A percentile compares a stretch with the other conserved stretches of the same genome.
Evolutionary conservation across 2,329 filamentous ascomycete genomes (phyloP).

Genomic region (Alternaria novae-zelandiae): DNA sequence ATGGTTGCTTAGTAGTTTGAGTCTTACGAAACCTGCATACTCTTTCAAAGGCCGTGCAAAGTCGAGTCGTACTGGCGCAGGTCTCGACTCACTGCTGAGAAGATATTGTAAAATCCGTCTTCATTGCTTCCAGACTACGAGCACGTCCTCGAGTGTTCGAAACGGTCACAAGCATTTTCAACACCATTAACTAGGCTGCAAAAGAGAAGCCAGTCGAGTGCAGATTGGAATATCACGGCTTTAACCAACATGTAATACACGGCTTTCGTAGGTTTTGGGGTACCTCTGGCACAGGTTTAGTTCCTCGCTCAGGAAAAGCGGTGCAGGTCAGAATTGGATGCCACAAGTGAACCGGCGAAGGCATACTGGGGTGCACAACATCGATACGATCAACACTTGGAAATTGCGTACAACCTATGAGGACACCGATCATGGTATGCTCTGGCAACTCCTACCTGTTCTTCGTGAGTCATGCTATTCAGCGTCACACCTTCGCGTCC

Average conservation of each 20-base stretch:
- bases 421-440: not conserved
- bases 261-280: not conserved
- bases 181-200: not conserved
- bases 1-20: not conserved
- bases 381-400: not conserved
- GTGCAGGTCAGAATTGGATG: not conserved
- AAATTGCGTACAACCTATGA: not conserved
- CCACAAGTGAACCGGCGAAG: not conserved
- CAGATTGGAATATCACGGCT: not conserved
- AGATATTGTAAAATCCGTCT: not conserved
- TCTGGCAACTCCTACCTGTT: not conserved
- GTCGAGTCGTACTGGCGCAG: not conserved
- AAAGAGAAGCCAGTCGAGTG: not conserved
- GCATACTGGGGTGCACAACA: not conserved
- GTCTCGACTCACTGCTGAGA: not conserved
- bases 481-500: not conserved
- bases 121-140: not conserved
- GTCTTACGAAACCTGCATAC: not conserved
- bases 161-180: not conserved
- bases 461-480: not conserved
- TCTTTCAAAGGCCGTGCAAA: not conserved
- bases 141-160: not conserved
- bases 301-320: not conserved
- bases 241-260: not conserved
- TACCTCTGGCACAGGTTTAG: not conserved